phyloP scores from a whole-genome alignment of 2,329 filamentous ascomycete species.

The Penicillium sp. region DNA sequence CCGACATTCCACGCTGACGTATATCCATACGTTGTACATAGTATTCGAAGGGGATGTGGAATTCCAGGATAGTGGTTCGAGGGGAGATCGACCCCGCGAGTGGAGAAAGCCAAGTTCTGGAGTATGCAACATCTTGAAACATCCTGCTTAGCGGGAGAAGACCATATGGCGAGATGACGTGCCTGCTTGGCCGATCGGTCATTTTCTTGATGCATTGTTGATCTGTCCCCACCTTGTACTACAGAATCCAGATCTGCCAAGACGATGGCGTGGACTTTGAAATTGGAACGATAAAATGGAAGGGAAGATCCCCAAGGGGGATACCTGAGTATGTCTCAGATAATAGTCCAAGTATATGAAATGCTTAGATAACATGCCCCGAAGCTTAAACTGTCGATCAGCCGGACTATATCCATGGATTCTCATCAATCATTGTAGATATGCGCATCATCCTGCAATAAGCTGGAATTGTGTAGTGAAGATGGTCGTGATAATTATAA shows the following conservation, averaged over 20 bases:
- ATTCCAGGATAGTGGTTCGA: conserved; percentile 3
- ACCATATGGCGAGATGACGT: conserved; percentile 8
- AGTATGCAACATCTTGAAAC: neutral
- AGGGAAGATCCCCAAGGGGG: neutral
- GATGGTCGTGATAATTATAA: neutral
- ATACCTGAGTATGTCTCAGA: neutral
- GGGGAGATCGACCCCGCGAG: conserved; percentile 8
- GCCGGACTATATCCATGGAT: neutral
- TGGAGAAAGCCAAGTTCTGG: conserved; percentile 6
- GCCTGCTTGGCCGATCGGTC: conserved; percentile 12
- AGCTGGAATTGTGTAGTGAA: neutral
- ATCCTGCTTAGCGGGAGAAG: neutral
- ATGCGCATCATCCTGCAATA: neutral
- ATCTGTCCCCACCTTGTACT: neutral
- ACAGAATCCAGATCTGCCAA: neutral
- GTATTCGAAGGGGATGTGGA: conserved; percentile 4
- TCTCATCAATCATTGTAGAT: neutral
- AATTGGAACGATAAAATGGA: neutral
- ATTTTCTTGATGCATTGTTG: neutral
- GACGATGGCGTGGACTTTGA: neutral
- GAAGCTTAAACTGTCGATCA: neutral
- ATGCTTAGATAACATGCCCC: no score
- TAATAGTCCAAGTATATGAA: no score
- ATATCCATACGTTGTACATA: neutral
- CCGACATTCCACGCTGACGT: conserved; percentile 18